These are phyloP conservation scores for Handroanthus guayacan DNA, from an alignment of 257 asterid genomes.

Conservation along the genomic window DNA sequence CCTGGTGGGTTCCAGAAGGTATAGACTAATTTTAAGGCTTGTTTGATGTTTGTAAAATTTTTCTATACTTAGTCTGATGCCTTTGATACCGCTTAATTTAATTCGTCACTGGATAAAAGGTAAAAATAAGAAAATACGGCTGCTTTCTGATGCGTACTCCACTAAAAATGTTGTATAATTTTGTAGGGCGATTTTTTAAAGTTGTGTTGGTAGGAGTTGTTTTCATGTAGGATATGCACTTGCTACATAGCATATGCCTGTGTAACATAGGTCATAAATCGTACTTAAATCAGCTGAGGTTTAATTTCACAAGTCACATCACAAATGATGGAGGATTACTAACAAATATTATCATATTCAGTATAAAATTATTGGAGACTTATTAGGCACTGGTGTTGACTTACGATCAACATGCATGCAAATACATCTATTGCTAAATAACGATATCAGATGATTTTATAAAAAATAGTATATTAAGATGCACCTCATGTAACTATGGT, in stretches of 20 bases:
- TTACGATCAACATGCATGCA: background rate
- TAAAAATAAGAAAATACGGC: background rate
- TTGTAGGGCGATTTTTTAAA: background rate
- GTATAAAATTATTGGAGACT: background rate
- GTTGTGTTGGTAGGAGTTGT: conserved; percentile 11
- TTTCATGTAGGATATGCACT: conserved; percentile 4
- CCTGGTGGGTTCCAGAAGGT: conserved; percentile 33
- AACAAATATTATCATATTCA: background rate
- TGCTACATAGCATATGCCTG: background rate
- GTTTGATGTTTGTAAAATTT: background rate
- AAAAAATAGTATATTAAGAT: background rate
- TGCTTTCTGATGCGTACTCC: conserved; percentile 21
- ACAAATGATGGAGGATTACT: background rate
- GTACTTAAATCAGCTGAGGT: conserved; percentile 11
- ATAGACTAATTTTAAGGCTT: conserved; percentile 32
- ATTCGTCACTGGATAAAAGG: background rate
- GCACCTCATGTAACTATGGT: background rate
- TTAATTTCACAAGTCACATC: conserved; percentile 16
- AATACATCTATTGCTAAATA: background rate
- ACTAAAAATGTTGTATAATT: background rate
- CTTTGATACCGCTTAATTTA: conserved; percentile 1
- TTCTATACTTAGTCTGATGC: background rate
- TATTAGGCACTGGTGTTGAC: background rate
- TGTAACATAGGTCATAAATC: background rate
- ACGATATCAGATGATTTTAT: background rate